Conservation (phyloP, 2,329 filamentous ascomycete species). For the Scleromitrula shiraiana region DNA sequence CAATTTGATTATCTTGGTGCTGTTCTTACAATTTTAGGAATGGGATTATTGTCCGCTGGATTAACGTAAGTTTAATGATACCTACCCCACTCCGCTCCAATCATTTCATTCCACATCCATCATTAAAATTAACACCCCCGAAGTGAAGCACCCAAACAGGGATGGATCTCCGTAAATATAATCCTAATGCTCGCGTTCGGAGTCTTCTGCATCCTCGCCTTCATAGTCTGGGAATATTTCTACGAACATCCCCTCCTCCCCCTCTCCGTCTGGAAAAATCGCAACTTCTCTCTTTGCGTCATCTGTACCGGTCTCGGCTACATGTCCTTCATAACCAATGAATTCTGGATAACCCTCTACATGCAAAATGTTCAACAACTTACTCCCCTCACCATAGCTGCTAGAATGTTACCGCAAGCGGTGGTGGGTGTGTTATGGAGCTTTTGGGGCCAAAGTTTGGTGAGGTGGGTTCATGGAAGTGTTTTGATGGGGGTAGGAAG, state of each 20-base stretch:
- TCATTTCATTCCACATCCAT: neutral
- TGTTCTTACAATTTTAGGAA: slow-evolving; percentile 16
- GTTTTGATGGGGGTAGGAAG: slow-evolving; percentile 45
- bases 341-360: slow-evolving; percentile 58
- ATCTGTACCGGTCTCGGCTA: slow-evolving; percentile 49
- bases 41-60: slow-evolving; percentile 18
- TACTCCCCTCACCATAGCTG: slow-evolving; percentile 44
- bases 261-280: slow-evolving; percentile 49
- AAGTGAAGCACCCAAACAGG: slow-evolving; percentile 37
- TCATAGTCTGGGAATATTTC: slow-evolving; percentile 55
- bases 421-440: slow-evolving; percentile 57
- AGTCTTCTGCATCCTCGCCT: slow-evolving; percentile 44
- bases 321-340: slow-evolving; percentile 51
- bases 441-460: slow-evolving; percentile 50
- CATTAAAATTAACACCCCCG: neutral
- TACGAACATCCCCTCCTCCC: slow-evolving; percentile 44
- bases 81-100: neutral
- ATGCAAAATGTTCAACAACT: slow-evolving; percentile 50
- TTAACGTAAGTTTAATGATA: slow-evolving; percentile 20
- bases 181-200: slow-evolving; percentile 55
- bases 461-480: slow-evolving; percentile 58
- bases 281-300: slow-evolving; percentile 49
- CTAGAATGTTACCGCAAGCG: slow-evolving; percentile 58
- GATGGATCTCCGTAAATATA: slow-evolving; percentile 56
- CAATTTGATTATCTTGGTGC: slow-evolving; percentile 24